Percentiles rank a stretch among this genome's conserved stretches.
phyloP scores from a whole-genome alignment of 371 early-diverging fungal species.

The Mucor indicus region DNA sequence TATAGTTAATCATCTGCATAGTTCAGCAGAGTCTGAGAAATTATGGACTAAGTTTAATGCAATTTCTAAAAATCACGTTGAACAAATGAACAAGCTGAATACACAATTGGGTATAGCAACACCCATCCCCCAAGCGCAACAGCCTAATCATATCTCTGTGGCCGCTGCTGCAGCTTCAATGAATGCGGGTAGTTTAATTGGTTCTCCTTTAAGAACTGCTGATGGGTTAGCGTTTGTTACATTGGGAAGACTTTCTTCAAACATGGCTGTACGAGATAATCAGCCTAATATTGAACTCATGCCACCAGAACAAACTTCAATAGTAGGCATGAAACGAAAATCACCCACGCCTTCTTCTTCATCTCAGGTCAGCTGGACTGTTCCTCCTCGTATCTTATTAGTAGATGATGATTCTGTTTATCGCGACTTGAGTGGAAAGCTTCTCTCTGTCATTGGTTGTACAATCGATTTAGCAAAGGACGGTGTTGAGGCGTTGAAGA shows the following conservation, averaged over 20 bases:
- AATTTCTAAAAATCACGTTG: conserved; percentile 13
- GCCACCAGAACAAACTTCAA: conserved; percentile 24
- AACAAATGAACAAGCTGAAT: conserved; percentile 19
- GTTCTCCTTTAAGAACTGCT: conserved; percentile 36
- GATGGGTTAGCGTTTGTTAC: conserved; percentile 53
- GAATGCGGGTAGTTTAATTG: conserved; percentile 46
- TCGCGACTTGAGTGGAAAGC: conserved; percentile 59
- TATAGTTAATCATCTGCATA: no score
- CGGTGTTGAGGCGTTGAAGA: conserved; percentile 70
- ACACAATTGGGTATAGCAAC: not conserved
- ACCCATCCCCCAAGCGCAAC: not conserved
- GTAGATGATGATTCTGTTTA: conserved; percentile 79
- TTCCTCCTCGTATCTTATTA: conserved; percentile 67
- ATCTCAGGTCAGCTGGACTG: conserved; percentile 50
- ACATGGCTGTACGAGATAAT: conserved; percentile 31
- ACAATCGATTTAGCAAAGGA: conserved; percentile 71
- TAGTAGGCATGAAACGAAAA: not conserved
- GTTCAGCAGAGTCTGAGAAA: no score
- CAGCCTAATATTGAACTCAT: conserved; percentile 36
- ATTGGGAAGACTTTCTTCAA: conserved; percentile 41
- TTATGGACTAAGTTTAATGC: no score
- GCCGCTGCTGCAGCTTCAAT: conserved; percentile 42
- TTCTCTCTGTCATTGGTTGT: conserved; percentile 69
- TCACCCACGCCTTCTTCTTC: conserved; percentile 1
- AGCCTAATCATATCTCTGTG: conserved; percentile 16